Percentiles rank a stretch among this genome's conserved stretches.
These are phyloP conservation scores for Neonothopanus nambi DNA, from an alignment of 1,284 basidiomycete species.

Conservation along the genomic window DNA sequence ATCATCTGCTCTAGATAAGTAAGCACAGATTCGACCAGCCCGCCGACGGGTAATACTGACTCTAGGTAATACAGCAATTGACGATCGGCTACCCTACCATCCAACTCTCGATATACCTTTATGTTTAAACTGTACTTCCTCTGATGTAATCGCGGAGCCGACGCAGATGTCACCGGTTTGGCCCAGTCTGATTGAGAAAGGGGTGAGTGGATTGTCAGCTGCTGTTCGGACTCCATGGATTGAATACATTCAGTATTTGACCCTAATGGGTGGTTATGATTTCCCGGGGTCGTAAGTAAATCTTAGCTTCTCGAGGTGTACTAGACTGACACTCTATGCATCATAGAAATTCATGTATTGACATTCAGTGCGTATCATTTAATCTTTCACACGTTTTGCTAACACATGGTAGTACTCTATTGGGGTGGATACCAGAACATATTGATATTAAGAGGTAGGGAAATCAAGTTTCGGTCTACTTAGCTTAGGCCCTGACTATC, in stretches of 20 bases:
- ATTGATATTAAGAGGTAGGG: conserved; percentile 65
- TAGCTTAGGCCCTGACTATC: too few relatives aligned
- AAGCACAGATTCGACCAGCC: conserved; percentile 9
- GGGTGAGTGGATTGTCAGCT: conserved; percentile 45
- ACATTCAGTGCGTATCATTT: conserved; percentile 66
- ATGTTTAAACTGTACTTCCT: conserved; percentile 56
- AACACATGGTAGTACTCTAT: conserved; percentile 54
- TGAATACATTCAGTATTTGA: conserved; percentile 68
- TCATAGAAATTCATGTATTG: conserved; percentile 76
- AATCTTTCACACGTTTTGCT: conserved; percentile 7
- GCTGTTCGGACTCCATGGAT: conserved; percentile 6
- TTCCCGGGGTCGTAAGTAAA: conserved; percentile 82
- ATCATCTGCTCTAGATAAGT: conserved; percentile 37
- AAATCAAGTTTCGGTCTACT: neutral
- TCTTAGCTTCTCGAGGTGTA: neutral
- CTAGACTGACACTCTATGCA: neutral
- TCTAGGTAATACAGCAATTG: conserved; percentile 52
- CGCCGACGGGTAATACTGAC: too few relatives aligned
- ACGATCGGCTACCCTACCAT: conserved; percentile 70
- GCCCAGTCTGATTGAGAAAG: conserved; percentile 86
- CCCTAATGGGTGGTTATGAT: conserved; percentile 86
- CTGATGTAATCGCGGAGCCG: conserved; percentile 28
- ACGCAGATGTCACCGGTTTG: conserved; percentile 43
- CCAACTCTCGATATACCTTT: conserved; percentile 50
- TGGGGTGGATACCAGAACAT: conserved; percentile 93